Conservation (phyloP, 2,329 filamentous ascomycete genomes). For the Cyphellophora europaea region DNA sequence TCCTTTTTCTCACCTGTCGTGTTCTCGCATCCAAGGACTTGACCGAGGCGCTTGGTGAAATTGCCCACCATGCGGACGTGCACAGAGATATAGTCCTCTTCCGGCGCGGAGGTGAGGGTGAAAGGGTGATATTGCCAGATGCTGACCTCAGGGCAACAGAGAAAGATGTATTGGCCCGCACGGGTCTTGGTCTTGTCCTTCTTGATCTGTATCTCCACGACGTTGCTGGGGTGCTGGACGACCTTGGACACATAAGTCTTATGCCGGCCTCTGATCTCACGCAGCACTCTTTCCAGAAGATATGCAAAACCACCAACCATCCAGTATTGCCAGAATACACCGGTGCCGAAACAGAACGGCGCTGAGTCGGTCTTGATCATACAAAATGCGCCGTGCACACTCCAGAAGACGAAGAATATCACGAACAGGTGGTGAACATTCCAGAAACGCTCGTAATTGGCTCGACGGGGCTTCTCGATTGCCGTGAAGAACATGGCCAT, state of each 20-base stretch:
- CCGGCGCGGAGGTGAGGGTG: conserved; percentile 74
- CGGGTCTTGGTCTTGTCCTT: conserved; percentile 76
- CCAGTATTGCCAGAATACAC: conserved; percentile 87
- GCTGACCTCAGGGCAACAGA: conserved; percentile 77
- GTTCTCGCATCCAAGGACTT: conserved; percentile 61
- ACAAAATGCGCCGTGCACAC: conserved; percentile 80
- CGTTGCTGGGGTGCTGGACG: conserved; percentile 79
- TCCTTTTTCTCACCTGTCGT: conserved; percentile 32
- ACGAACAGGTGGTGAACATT: conserved; percentile 84
- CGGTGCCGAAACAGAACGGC: conserved; percentile 66
- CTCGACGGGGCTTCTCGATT: conserved; percentile 65
- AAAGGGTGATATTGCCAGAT: conserved; percentile 87
- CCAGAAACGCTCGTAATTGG: conserved; percentile 86
- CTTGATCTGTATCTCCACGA: conserved; percentile 87
- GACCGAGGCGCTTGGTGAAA: conserved; percentile 63
- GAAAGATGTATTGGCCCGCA: conserved; percentile 74
- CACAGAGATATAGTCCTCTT: conserved; percentile 84
- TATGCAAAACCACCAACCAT: conserved; percentile 76
- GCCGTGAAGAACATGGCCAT: conserved; percentile 73
- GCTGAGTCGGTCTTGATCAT: conserved; percentile 81
- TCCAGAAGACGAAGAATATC: conserved; percentile 84
- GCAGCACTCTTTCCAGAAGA: conserved; percentile 66
- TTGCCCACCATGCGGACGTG: conserved; percentile 77
- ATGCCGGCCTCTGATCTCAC: conserved; percentile 70
- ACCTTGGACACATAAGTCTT: conserved; percentile 84